These are phyloP conservation scores for Phytophthora podocarpi DNA, from an alignment of 352 stramenopile species.

Conservation along the genomic window DNA sequence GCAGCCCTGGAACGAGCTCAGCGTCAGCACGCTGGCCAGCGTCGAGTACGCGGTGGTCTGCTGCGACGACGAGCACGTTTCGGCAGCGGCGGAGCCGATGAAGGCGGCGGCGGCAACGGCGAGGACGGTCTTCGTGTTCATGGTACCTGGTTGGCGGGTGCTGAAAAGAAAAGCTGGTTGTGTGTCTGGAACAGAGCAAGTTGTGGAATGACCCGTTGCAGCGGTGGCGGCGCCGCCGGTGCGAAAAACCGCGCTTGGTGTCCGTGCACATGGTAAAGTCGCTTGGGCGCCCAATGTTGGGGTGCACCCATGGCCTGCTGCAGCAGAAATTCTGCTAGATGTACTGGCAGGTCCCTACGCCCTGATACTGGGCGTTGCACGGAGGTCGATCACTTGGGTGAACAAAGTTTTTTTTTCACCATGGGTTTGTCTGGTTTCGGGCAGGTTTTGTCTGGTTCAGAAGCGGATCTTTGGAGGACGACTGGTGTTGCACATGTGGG, in stretches of 20 bases:
- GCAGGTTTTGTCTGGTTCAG: neutral
- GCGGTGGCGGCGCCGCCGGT: no score
- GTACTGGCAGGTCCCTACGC: no score
- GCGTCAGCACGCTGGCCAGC: constrained; percentile 23
- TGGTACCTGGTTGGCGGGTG: constrained; percentile 32
- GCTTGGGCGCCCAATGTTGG: no score
- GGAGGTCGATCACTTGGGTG: no score
- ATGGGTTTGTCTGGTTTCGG: no score
- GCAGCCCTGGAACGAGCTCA: constrained; percentile 31
- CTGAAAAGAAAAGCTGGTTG: neutral
- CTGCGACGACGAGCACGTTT: constrained; percentile 24
- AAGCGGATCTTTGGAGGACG: constrained; percentile 7
- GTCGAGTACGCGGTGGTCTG: constrained; percentile 24
- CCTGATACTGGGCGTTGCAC: no score
- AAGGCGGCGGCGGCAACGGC: constrained; percentile 26
- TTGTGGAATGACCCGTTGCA: constrained; percentile 26
- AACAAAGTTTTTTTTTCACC: no score
- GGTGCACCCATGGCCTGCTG: no score
- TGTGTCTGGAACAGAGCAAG: constrained; percentile 20
- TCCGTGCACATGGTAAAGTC: no score
- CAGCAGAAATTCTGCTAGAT: no score
- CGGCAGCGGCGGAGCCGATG: constrained; percentile 23
- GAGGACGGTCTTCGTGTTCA: constrained; percentile 32
- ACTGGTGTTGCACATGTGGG: no score
- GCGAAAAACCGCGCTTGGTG: constrained; percentile 4